A percentile compares a stretch with the other conserved stretches of the same genome.
Conservation (phyloP, 1,284 basidiomycete genomes). For the Malassezia caprae region DNA sequence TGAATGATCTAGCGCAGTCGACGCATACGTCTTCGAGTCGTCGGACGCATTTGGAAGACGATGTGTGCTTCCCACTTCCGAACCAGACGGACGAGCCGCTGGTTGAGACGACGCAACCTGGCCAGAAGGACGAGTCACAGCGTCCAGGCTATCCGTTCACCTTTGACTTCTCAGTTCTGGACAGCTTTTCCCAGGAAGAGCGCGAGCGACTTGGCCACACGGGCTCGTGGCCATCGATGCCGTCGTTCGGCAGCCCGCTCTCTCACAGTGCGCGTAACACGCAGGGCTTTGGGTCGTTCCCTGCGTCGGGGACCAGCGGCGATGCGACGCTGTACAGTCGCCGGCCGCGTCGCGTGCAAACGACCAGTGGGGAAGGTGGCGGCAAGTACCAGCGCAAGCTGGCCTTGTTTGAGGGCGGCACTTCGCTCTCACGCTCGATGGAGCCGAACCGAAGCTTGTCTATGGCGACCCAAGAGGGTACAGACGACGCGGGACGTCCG, state of each 20-base stretch:
- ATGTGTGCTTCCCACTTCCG: conserved; percentile 45
- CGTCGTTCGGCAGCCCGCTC: conserved; percentile 16
- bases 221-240: conserved; percentile 13
- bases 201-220: conserved; percentile 28
- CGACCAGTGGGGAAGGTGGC: conserved; percentile 20
- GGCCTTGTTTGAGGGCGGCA: conserved; percentile 72
- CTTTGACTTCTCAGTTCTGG: conserved; percentile 38
- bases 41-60: conserved; percentile 24
- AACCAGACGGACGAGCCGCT: conserved; percentile 9
- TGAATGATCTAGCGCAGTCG: conserved; percentile 8
- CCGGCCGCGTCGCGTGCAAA: conserved; percentile 31
- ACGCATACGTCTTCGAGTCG: not conserved
- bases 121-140: conserved; percentile 9
- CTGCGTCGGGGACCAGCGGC: conserved; percentile 25
- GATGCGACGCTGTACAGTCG: conserved; percentile 45
- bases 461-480: not conserved
- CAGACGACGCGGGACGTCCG: conserved; percentile 1
- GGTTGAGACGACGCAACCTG: conserved; percentile 9
- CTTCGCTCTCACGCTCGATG: conserved; percentile 16
- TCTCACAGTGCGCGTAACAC: not conserved
- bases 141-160: conserved; percentile 42
- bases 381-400: conserved; percentile 63
- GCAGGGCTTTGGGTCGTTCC: conserved; percentile 1
- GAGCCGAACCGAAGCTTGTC: not conserved
- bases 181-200: conserved; percentile 39